A percentile compares a stretch with the other conserved stretches of the same genome.
Evolutionary conservation across 257 asterid genomes (phyloP).

Genomic region (Solanum peruvianum): DNA sequence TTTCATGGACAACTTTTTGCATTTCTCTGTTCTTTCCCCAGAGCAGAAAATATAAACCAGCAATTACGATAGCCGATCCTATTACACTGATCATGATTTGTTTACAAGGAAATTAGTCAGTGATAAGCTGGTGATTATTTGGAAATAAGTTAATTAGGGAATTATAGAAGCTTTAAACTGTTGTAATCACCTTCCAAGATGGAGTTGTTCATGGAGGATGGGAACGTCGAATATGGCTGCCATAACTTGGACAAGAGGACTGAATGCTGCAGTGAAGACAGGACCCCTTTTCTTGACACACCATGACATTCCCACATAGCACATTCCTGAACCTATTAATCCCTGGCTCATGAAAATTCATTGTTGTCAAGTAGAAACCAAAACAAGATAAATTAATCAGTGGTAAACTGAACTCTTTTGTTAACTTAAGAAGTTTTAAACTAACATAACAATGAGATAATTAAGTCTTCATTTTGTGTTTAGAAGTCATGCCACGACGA

Average conservation of each 20-base stretch:
- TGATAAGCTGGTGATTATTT: background rate
- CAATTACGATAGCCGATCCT: constrained; percentile 49
- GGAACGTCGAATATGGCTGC: constrained; percentile 61
- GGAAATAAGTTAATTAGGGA: background rate
- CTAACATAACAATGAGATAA: background rate
- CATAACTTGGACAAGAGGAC: constrained; percentile 66
- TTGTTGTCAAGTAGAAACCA: background rate
- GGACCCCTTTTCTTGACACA: constrained; percentile 82
- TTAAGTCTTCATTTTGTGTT: background rate
- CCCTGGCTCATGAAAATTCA: constrained; percentile 35
- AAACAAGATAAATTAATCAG: background rate
- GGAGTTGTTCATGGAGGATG: constrained; percentile 58
- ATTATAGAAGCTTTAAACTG: background rate
- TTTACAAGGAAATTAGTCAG: background rate
- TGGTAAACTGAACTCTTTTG: background rate
- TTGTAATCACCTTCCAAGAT: constrained; percentile 51
- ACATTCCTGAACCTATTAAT: constrained; percentile 65
- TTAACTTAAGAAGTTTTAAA: background rate
- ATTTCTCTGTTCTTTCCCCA: constrained; percentile 72
- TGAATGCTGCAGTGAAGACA: constrained; percentile 71
- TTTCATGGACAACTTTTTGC: constrained; percentile 5
- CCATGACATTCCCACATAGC: constrained; percentile 89
- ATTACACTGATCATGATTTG: constrained; percentile 26
- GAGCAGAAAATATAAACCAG: constrained; percentile 51
- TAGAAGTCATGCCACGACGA: background rate